Conservation (phyloP, 805 yeast species). For the Ogataea pini region DNA sequence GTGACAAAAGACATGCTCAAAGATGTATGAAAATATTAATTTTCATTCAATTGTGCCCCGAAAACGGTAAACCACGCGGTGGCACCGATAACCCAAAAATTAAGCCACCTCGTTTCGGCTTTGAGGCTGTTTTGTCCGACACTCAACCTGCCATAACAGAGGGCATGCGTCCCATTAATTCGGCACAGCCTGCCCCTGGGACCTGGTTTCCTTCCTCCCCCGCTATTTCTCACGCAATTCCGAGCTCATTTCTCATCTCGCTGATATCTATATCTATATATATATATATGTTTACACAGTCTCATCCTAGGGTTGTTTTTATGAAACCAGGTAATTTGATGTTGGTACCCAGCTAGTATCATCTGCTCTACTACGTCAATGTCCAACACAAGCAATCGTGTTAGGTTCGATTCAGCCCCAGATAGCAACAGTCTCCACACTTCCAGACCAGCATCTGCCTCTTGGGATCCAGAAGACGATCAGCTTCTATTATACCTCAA, state of each 20-base stretch:
- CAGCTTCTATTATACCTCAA: constrained; percentile 68
- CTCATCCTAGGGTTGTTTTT: too few relatives aligned
- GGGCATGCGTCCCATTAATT: neutral
- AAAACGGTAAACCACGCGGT: neutral
- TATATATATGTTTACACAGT: neutral
- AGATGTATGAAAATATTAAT: neutral
- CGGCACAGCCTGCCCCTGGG: neutral
- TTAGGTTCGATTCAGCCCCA: neutral
- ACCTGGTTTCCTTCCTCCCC: neutral
- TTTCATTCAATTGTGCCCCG: neutral
- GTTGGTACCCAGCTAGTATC: neutral
- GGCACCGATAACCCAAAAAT: neutral
- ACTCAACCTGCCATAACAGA: neutral
- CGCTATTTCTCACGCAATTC: constrained; percentile 5
- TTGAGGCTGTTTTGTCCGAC: neutral
- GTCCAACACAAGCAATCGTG: neutral
- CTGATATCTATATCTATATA: neutral
- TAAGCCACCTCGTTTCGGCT: neutral
- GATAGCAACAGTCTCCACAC: neutral
- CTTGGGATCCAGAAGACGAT: constrained; percentile 83
- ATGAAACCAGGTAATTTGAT: too few relatives aligned
- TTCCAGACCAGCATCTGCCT: constrained; percentile 16
- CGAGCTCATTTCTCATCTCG: neutral
- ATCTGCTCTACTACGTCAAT: neutral
- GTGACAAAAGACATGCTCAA: constrained; percentile 18